Percentiles rank a stretch among this genome's conserved stretches.
Evolutionary conservation across 768 basidiomycete genomes (phyloP).

Genomic region (Leccinum variicolor): DNA sequence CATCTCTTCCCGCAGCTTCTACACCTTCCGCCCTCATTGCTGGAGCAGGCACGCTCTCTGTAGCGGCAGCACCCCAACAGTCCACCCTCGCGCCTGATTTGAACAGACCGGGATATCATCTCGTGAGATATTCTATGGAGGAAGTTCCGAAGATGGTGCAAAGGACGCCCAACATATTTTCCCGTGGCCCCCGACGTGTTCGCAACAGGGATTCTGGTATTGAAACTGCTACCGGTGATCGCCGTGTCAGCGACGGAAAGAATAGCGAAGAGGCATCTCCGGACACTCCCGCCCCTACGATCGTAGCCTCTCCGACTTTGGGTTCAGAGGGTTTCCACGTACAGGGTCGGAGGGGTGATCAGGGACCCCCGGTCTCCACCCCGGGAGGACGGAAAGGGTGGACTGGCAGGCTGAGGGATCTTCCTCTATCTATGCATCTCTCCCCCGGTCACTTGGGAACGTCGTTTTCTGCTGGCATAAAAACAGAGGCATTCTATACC

Average conservation of each 20-base stretch:
- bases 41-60: constrained; percentile 61
- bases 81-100: constrained; percentile 53
- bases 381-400: constrained; percentile 28
- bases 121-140: constrained; percentile 49
- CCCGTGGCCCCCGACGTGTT: constrained; percentile 8
- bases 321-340: constrained; percentile 5
- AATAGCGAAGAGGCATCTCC: constrained; percentile 12
- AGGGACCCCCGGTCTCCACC: background rate
- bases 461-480: constrained; percentile 10
- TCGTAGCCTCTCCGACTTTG: constrained; percentile 14
- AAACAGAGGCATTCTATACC: constrained; percentile 4
- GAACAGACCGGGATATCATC: constrained; percentile 59
- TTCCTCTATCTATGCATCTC: constrained; percentile 30
- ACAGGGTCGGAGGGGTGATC: background rate
- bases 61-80: constrained; percentile 52
- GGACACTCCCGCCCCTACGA: constrained; percentile 14
- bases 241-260: background rate
- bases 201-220: constrained; percentile 13
- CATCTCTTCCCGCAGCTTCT: constrained; percentile 20
- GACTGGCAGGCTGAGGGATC: constrained; percentile 38
- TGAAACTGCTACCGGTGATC: background rate
- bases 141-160: background rate
- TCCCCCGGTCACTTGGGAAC: constrained; percentile 12
- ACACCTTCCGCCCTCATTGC: constrained; percentile 60
- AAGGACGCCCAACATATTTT: background rate